Evolutionary conservation across 257 asterid genomes (phyloP), one percentile per base, ranked within the genome.

Genomic region (Ilex asprella): DNA sequence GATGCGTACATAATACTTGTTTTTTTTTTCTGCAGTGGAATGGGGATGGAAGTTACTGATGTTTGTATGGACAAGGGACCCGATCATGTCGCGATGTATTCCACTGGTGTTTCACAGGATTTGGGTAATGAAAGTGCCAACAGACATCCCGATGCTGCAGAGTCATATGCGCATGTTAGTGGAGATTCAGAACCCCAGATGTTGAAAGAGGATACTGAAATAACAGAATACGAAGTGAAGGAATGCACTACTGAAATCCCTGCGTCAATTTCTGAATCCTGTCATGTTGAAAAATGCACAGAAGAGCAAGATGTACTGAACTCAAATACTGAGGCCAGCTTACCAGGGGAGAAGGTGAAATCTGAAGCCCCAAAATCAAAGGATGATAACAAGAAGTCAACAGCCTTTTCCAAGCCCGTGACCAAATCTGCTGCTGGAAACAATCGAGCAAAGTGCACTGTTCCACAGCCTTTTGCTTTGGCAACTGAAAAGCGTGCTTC

Each of bases 391-490:
- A 81, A 75, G 77, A 81, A 78, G 67, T 59, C 59, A 62, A 70
- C 65, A 55, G 70, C 63, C 51, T 59, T 70, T 56, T 72, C 67
- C 15, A 86, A 80, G 79, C 75, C 78, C 21, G 69, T 70, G 43
- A 56, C 63, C 57, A 81, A 58, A 73, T 63, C 75, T 64, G 62
- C 75, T 68, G 67, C 77, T 49, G 84, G 85, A 64, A 82, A 75
- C 79, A 78, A 78, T 70, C 86, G 82, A 75, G 68, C 84, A 30
- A 89, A 75, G 71, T 76, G 88, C 73, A 89, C 96, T 8, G 83
- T 89, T 57, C 95, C 96, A 1, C 94, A 79, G 75, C 96, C 96
- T 13, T 89, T 89, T 78, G 85, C 96, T 68, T 76, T 89, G 77
- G 95, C 95, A 53, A 89, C 95, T 41, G 95, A 82, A 67, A 89